These are phyloP conservation scores for Pogostemon cablin DNA, from an alignment of 257 asterid species.

Conservation along the genomic window DNA sequence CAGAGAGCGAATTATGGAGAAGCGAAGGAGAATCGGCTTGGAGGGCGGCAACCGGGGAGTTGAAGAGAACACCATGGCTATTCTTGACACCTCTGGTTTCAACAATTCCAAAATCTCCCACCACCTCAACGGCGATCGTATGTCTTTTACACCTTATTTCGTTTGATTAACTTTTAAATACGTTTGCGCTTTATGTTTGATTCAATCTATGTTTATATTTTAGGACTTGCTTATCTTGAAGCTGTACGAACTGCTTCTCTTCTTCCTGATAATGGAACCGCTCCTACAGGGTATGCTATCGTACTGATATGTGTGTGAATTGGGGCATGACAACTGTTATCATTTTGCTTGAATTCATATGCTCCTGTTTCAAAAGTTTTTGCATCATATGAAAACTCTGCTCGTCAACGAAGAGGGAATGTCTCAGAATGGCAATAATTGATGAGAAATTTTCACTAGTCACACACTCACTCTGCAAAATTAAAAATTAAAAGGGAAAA, in stretches of 20 bases:
- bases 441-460: background rate
- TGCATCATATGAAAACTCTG: background rate
- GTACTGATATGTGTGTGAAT: slow-evolving; percentile 1
- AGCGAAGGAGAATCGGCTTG: slow-evolving; percentile 40
- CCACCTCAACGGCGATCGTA: slow-evolving; percentile 79
- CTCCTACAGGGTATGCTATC: slow-evolving; percentile 65
- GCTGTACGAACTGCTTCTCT: slow-evolving; percentile 87
- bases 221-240: slow-evolving; percentile 82
- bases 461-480: background rate
- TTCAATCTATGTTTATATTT: slow-evolving; percentile 11
- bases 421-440: background rate
- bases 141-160: background rate
- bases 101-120: slow-evolving; percentile 50
- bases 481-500: background rate
- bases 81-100: slow-evolving; percentile 80
- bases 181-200: background rate
- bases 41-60: slow-evolving; percentile 46
- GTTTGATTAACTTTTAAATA: background rate
- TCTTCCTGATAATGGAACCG: slow-evolving; percentile 56
- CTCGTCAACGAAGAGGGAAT: background rate
- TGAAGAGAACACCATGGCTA: slow-evolving; percentile 87
- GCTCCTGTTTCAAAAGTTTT: background rate
- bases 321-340: background rate
- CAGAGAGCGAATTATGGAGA: slow-evolving; percentile 41
- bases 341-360: background rate